Conservation (phyloP, 768 basidiomycete species). For the Punctularia strigosozonata region DNA sequence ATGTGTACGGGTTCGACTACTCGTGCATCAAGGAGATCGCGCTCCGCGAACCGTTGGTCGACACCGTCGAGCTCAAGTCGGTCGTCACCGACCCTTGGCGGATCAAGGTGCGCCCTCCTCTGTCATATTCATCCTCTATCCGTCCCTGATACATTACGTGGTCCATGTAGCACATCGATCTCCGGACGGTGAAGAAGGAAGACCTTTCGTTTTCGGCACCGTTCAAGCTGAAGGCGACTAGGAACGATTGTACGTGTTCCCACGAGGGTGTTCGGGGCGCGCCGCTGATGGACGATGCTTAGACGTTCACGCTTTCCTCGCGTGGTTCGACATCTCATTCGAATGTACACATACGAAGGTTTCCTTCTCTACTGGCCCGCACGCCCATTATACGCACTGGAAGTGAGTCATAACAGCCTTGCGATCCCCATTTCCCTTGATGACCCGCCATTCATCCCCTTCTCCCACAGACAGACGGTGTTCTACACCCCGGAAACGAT, state of each 20-base stretch:
- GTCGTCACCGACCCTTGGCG: conserved; percentile 89
- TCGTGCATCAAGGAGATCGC: conserved; percentile 99
- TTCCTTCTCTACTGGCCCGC: conserved; percentile 94
- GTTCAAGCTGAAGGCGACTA: conserved; percentile 70
- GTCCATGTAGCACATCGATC: conserved; percentile 78
- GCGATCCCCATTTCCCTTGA: background rate
- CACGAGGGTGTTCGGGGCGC: conserved; percentile 1
- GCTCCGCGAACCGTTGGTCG: conserved; percentile 89
- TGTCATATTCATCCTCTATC: background rate
- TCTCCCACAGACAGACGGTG: conserved; percentile 69
- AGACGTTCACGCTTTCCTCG: conserved; percentile 97
- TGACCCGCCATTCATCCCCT: background rate
- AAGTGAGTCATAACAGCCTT: conserved; percentile 76
- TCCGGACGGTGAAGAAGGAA: conserved; percentile 88
- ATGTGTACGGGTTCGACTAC: conserved; percentile 99
- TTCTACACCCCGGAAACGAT: conserved; percentile 87
- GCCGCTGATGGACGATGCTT: conserved; percentile 1
- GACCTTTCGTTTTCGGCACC: conserved; percentile 79
- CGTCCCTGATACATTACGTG: conserved; percentile 4
- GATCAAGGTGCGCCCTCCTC: conserved; percentile 52
- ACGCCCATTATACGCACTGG: conserved; percentile 94
- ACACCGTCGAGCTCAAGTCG: conserved; percentile 95
- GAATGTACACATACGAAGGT: conserved; percentile 93
- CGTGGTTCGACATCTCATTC: conserved; percentile 98
- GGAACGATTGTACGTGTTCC: conserved; percentile 76